Evolutionary conservation across 192 early-diverging fungal genomes (phyloP).

Genomic region (Gryganskiella cystojenkinii): DNA sequence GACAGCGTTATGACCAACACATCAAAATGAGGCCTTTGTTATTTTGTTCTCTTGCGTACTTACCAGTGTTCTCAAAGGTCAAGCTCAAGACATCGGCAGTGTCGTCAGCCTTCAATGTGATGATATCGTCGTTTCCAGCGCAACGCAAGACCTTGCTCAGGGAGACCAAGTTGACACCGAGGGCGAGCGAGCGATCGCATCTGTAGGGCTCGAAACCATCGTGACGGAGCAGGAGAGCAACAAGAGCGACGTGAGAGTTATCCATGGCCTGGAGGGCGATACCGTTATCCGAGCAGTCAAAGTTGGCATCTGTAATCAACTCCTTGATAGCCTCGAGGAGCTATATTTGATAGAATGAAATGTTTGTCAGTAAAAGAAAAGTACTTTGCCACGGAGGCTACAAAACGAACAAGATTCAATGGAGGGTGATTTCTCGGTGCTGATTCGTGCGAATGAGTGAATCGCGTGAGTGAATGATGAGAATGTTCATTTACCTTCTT

Average conservation of each 20-base stretch:
- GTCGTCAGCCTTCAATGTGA: constrained; percentile 93
- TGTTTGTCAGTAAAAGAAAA: neutral
- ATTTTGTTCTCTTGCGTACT: no score
- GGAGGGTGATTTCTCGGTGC: neutral
- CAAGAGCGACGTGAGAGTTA: constrained; percentile 97
- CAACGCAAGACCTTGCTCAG: constrained; percentile 96
- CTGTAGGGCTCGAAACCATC: constrained; percentile 89
- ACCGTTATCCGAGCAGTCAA: constrained; percentile 96
- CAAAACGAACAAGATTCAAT: neutral
- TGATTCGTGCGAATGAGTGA: neutral
- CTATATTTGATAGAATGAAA: neutral
- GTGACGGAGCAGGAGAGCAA: constrained; percentile 82
- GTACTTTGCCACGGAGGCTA: neutral
- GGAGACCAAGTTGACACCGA: constrained; percentile 89
- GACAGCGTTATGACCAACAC: neutral
- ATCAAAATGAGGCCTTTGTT: neutral
- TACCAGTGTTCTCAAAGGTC: constrained; percentile 77
- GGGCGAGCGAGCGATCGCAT: constrained; percentile 90
- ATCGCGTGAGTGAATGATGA: neutral
- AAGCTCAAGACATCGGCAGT: constrained; percentile 82
- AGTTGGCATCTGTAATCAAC: constrained; percentile 95
- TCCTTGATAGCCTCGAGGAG: constrained; percentile 98
- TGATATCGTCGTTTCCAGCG: constrained; percentile 89
- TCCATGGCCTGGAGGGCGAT: constrained; percentile 99
- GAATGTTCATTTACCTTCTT: constrained; percentile 66